Percentiles rank a stretch among this genome's conserved stretches.
phyloP scores from a whole-genome alignment of 306 rosid species.

The Gillenia trifoliata region DNA sequence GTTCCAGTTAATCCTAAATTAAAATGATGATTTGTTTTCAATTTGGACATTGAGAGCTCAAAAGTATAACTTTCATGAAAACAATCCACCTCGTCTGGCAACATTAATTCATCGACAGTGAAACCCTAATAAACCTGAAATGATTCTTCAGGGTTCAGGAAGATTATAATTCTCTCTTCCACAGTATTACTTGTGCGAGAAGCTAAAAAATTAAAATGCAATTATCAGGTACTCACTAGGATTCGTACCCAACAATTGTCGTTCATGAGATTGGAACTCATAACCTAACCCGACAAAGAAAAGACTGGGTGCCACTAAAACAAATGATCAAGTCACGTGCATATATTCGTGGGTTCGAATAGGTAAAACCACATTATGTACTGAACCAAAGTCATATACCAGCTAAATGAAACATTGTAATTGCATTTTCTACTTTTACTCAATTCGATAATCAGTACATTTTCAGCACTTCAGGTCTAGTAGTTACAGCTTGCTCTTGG shows the following conservation, averaged over 20 bases:
- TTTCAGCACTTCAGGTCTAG: not conserved
- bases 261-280: no score
- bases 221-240: no score
- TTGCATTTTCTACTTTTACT: not conserved
- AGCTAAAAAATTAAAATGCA: no score
- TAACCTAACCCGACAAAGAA: no score
- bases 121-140: not conserved
- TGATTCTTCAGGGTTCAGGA: no score
- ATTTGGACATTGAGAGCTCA: not conserved
- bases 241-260: no score
- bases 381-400: not conserved
- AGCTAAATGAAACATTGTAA: not conserved
- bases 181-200: no score
- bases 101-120: not conserved
- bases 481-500: not conserved
- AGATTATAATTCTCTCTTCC: no score
- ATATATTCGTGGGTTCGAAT: not conserved
- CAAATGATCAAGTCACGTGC: no score
- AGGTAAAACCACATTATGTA: not conserved
- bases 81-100: not conserved
- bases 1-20: not conserved
- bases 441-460: not conserved
- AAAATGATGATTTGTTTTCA: not conserved
- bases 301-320: no score
- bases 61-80: not conserved